phyloP scores from a whole-genome alignment of 148 eudicot species.

The Linanthus parryae region DNA sequence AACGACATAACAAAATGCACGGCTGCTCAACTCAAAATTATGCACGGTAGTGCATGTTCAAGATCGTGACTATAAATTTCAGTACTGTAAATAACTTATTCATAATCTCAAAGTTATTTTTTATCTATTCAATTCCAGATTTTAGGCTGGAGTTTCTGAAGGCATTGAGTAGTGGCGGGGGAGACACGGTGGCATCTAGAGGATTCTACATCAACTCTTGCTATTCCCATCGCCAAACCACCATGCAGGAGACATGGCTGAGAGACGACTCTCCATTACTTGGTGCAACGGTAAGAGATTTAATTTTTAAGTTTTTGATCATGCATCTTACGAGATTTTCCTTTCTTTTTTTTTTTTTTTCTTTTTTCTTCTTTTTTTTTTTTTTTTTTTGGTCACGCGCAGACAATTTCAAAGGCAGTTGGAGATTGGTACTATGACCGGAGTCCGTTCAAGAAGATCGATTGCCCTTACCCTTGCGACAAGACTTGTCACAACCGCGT shows the following conservation, averaged over 20 bases:
- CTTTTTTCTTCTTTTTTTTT: too few relatives aligned
- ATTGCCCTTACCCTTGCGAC: conserved; percentile 93
- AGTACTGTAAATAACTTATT: neutral
- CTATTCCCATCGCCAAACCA: conserved; percentile 82
- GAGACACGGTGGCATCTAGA: conserved; percentile 37
- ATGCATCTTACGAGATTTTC: too few relatives aligned
- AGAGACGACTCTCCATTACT: conserved; percentile 47
- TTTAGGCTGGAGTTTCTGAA: conserved; percentile 48
- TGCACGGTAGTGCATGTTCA: conserved; percentile 55
- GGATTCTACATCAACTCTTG: conserved; percentile 77
- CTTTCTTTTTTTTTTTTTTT: too few relatives aligned
- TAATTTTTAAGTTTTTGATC: too few relatives aligned
- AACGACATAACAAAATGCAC: conserved; percentile 66
- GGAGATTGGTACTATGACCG: conserved; percentile 85
- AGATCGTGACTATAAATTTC: neutral
- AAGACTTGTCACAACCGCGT: conserved; percentile 63
- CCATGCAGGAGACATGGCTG: conserved; percentile 77
- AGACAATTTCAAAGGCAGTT: conserved; percentile 82
- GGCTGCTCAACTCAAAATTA: conserved; percentile 44
- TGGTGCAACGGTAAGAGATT: conserved; percentile 29
- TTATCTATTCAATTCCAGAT: conserved; percentile 25
- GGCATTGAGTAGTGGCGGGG: conserved; percentile 37
- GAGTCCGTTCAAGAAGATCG: conserved; percentile 60
- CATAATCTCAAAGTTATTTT: too few relatives aligned
- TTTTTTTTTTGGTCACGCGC: too few relatives aligned